Base-by-base conservation (phyloP, 768 basidiomycete species). In the Pleurotus tuoliensis region DNA sequence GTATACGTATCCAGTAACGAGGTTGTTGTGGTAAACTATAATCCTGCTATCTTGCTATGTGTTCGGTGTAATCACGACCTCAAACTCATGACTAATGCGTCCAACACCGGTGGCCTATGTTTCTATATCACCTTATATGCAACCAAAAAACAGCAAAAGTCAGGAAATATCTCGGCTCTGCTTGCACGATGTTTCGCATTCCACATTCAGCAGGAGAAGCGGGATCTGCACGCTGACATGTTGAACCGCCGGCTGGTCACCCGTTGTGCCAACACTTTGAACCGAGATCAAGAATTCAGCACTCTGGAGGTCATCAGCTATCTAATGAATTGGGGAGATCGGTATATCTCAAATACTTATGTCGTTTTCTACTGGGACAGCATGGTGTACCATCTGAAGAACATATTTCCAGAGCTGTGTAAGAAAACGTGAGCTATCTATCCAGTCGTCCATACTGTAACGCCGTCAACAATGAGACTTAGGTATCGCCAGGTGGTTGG, bases 11-110 rank as follows among this genome's bases (percentile, higher is more conserved):
- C n/a, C n/a, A n/a, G n/a, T n/a, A n/a, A n/a, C n/a, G n/a, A n/a
- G n/a, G n/a, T n/a, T n/a, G n/a, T n/a, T n/a, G n/a, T n/a, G n/a
- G n/a, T 72, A 43, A 62, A 50, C 1, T 73, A 64, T 65, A 63
- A 49, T 11, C 73, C 72, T 0, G 52, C 51, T 0, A 59, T 77
- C 1, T 25, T 67, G 0, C 25, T 67, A 3, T 59, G 63, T 25
- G 50, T 54, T 0, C 59, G 65, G 0, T 76, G 71, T 56, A 81
- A 82, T 56, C 71, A 79, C 52, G 74, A 82, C 55, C 44, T 45
- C 0, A 80, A 81, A 47, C 57, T 81, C 0, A 18, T 79, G 0
- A 74, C 71, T 0, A 72, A 72, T 62, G 68, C 70, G 0, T 5
- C 18, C 0, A 72, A 74, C 2, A 76, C 76, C 0, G 66, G 56